phyloP scores from a whole-genome alignment of 2,329 filamentous ascomycete species.

The Neonectria ditissima region DNA sequence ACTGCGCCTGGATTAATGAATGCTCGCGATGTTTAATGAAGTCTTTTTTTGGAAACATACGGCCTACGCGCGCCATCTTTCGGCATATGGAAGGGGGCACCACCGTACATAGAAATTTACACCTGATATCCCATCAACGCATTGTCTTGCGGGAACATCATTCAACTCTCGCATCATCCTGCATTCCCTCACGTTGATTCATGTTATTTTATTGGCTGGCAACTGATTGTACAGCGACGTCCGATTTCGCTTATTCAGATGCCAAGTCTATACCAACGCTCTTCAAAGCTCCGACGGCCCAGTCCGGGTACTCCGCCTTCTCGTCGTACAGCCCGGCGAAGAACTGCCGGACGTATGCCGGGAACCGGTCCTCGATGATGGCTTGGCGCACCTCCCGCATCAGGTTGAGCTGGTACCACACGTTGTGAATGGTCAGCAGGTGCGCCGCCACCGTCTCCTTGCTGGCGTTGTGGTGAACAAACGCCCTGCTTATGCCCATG shows the following conservation, averaged over 20 bases:
- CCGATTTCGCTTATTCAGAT: slow-evolving; percentile 34
- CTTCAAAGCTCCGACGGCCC: slow-evolving; percentile 84
- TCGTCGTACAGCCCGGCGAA: slow-evolving; percentile 77
- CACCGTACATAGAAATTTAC: slow-evolving; percentile 39
- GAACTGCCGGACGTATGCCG: slow-evolving; percentile 81
- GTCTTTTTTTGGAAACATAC: slow-evolving; percentile 24
- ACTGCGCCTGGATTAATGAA: slow-evolving; percentile 34
- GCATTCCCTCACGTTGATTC: neutral
- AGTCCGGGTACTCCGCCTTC: slow-evolving; percentile 78
- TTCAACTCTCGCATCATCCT: neutral
- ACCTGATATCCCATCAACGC: slow-evolving; percentile 27
- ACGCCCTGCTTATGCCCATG: slow-evolving; percentile 86
- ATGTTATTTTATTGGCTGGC: neutral
- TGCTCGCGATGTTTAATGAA: slow-evolving; percentile 40
- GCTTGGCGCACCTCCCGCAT: slow-evolving; percentile 82
- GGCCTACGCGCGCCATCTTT: slow-evolving; percentile 25
- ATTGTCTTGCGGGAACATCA: neutral
- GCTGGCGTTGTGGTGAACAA: slow-evolving; percentile 88
- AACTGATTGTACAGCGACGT: slow-evolving; percentile 4
- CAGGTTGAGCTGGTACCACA: slow-evolving; percentile 88
- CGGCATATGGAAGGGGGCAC: slow-evolving; percentile 25
- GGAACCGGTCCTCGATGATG: slow-evolving; percentile 84
- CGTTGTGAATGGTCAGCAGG: slow-evolving; percentile 92
- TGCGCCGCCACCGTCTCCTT: slow-evolving; percentile 95
- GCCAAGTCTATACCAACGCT: slow-evolving; percentile 80